A percentile compares a stretch with the other conserved stretches of the same genome.
phyloP scores from a whole-genome alignment of 2,329 filamentous ascomycete genomes.

The Cladophialophora immunda region DNA sequence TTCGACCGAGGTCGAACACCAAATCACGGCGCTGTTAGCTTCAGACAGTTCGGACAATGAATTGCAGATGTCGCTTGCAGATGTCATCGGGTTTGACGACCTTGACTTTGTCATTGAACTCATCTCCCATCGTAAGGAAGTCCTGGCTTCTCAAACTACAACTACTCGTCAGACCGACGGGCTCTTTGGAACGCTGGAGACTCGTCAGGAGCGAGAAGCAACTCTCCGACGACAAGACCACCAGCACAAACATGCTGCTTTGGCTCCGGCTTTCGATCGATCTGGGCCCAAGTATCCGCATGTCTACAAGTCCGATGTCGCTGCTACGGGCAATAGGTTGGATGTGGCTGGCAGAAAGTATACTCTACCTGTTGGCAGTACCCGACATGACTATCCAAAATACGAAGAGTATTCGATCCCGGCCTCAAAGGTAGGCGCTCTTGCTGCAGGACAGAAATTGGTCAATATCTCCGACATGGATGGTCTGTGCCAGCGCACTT shows the following conservation, averaged over 20 bases:
- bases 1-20: slow-evolving; percentile 74
- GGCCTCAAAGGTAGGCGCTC: slow-evolving; percentile 77
- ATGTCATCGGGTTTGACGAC: slow-evolving; percentile 91
- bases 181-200: slow-evolving; percentile 69
- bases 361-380: slow-evolving; percentile 77
- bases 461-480: slow-evolving; percentile 84
- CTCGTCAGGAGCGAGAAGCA: slow-evolving; percentile 79
- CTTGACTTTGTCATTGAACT: slow-evolving; percentile 92
- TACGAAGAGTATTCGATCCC: slow-evolving; percentile 93
- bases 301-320: slow-evolving; percentile 75
- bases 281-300: slow-evolving; percentile 85
- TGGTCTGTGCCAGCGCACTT: slow-evolving; percentile 87
- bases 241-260: slow-evolving; percentile 79
- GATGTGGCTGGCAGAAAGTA: slow-evolving; percentile 84
- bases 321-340: slow-evolving; percentile 85
- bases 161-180: slow-evolving; percentile 52
- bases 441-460: slow-evolving; percentile 77
- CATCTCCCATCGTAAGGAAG: slow-evolving; percentile 76
- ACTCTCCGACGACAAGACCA: slow-evolving; percentile 77
- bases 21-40: slow-evolving; percentile 77
- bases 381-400: slow-evolving; percentile 74
- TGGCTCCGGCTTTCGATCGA: slow-evolving; percentile 75
- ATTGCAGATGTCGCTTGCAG: slow-evolving; percentile 87
- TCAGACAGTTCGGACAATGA: slow-evolving; percentile 80
- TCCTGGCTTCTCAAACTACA: slow-evolving; percentile 59